Evolutionary conservation across 129 eudicot genomes (phyloP).

Genomic region (carrot (Daucus carota)): DH1_v3.0 NC_030383.2:59299001-59299500

Average conservation of each 20-base stretch:
- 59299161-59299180: neutral
- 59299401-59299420: constrained; percentile 54
- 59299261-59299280: neutral
- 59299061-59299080: neutral
- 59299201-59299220: neutral
- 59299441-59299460: constrained; percentile 93
- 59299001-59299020: neutral
- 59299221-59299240: neutral
- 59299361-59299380: neutral
- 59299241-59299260: neutral
- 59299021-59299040: neutral
- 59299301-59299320: neutral
- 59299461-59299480: constrained; percentile 95
- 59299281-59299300: neutral
- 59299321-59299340: neutral
- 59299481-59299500: constrained; percentile 76
- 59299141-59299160: neutral
- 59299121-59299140: neutral
- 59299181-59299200: neutral
- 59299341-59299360: neutral
- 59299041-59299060: neutral
- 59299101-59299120: neutral
- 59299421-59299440: constrained; percentile 99
- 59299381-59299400: neutral
- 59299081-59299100: neutral